These are phyloP conservation scores for Oryza meridionalis DNA, from an alignment of 176 grass and related monocot genomes.

Conservation along the genomic window DNA sequence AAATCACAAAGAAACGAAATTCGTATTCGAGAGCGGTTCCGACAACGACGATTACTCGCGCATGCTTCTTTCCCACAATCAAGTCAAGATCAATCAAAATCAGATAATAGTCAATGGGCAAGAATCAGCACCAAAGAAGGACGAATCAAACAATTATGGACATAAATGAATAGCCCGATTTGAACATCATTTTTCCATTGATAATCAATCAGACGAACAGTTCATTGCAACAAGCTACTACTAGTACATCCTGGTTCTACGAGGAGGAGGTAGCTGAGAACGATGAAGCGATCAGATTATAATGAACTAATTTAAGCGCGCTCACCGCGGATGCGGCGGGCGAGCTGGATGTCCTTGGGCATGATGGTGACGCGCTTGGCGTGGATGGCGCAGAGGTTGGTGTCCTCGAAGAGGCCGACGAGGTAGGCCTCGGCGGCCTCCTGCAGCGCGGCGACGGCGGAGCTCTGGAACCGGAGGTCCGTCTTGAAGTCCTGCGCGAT, in stretches of 20 bases:
- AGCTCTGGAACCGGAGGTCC: conserved; percentile 75
- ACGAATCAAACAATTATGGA: background rate
- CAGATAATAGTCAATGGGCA: background rate
- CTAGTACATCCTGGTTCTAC: too few relatives aligned
- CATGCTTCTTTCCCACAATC: background rate
- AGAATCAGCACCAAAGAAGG: background rate
- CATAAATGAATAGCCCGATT: background rate
- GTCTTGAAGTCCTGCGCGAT: conserved; percentile 76
- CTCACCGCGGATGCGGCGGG: conserved; percentile 50
- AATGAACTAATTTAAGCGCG: background rate
- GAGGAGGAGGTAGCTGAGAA: too few relatives aligned
- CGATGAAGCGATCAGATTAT: background rate
- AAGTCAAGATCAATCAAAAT: background rate
- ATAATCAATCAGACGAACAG: background rate
- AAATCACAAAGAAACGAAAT: background rate
- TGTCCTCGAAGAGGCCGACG: conserved; percentile 70
- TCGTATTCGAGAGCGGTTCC: background rate
- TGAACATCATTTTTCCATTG: background rate
- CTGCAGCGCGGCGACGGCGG: conserved; percentile 59
- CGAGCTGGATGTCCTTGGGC: conserved; percentile 74
- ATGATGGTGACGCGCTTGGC: conserved; percentile 78
- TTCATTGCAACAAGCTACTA: too few relatives aligned
- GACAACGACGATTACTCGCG: too few relatives aligned
- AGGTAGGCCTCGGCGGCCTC: conserved; percentile 71
- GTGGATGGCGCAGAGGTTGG: conserved; percentile 77